Base-by-base conservation (phyloP, 345 rosid species). In the Corymbia maculata region DNA sequence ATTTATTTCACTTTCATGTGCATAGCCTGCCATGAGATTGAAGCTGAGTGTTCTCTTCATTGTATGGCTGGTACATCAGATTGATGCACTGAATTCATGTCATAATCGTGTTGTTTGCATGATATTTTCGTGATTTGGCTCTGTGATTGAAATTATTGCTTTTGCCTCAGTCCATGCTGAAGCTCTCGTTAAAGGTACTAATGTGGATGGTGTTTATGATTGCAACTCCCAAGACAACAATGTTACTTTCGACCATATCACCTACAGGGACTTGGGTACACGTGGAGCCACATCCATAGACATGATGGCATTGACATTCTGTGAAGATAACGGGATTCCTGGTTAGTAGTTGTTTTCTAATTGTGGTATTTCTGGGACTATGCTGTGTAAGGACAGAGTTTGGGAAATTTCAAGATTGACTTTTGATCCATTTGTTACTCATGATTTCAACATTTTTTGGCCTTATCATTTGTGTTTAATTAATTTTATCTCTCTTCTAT, bases 311-410 rank as follows among this genome's bases (percentile, higher is more conserved):
- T 93, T 96, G 68, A 95, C 95, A 79, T 95, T 92, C 85, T 97
- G 99, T 88, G 98, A 97, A 91, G 97, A 97, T 88, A 97, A 97
- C 30, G 91, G 91, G 90, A 96, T 97, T 91, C 98, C 99, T 59
- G 99, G 99, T 96, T 80, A 5, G 96, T 88, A 68, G 49, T 75
- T 6, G 8, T 42, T 75, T 42, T 10, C 45, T 42, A 42, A 75
- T 75, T 75, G 28, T 4, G 8, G 24, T 75, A 9, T 49, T 75
- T 75, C 24, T 42, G 45, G 84, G 13, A 75, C 49, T 75, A 16
- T 70, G 24, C 16, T 75, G 84, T 10, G 84, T 19, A 42, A 44
- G 82, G 84, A 42, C 84, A 36, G 26, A 19, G 28, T 36, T 75
- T 42, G 84, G 49, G 14, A 42, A 75, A 19, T 75, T 75, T 42